A percentile compares a stretch with the other conserved stretches of the same genome.
Evolutionary conservation across 169 alveolate genomes (phyloP).

Genomic region (Plasmodium ovale): DNA sequence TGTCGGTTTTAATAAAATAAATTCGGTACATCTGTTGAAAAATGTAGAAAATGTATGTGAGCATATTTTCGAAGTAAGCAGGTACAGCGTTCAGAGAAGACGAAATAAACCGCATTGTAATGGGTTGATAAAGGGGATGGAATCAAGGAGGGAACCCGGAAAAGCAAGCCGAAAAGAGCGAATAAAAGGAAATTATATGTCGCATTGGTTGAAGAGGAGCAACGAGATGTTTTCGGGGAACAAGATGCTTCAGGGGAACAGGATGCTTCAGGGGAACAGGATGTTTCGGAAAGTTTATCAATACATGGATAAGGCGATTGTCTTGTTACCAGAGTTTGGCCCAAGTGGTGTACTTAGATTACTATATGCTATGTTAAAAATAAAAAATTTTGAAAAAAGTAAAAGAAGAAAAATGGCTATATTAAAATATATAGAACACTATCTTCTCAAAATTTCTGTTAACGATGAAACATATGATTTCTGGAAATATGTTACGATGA

Average conservation of each 20-base stretch:
- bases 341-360: slow-evolving; percentile 52
- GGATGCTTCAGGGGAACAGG: slow-evolving; percentile 30
- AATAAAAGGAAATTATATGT: not conserved
- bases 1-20: slow-evolving; percentile 65
- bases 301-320: slow-evolving; percentile 35
- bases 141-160: not conserved
- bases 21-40: slow-evolving; percentile 49
- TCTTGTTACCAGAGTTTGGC: slow-evolving; percentile 60
- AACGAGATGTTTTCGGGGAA: too few species aligned
- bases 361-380: slow-evolving; percentile 36
- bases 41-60: slow-evolving; percentile 76
- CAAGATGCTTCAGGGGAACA: not conserved
- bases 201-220: too few species aligned
- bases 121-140: not conserved
- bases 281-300: slow-evolving; percentile 45
- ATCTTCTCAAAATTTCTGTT: slow-evolving; percentile 7
- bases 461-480: slow-evolving; percentile 18
- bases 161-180: not conserved
- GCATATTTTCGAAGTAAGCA: slow-evolving; percentile 34
- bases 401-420: slow-evolving; percentile 4
- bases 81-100: not conserved
- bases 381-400: slow-evolving; percentile 25
- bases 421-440: slow-evolving; percentile 52
- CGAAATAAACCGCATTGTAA: not conserved
- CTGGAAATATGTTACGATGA: slow-evolving; percentile 37